Conservation (phyloP, 176 grass and related monocot genomes). For the Saccharum officinarum region DNA sequence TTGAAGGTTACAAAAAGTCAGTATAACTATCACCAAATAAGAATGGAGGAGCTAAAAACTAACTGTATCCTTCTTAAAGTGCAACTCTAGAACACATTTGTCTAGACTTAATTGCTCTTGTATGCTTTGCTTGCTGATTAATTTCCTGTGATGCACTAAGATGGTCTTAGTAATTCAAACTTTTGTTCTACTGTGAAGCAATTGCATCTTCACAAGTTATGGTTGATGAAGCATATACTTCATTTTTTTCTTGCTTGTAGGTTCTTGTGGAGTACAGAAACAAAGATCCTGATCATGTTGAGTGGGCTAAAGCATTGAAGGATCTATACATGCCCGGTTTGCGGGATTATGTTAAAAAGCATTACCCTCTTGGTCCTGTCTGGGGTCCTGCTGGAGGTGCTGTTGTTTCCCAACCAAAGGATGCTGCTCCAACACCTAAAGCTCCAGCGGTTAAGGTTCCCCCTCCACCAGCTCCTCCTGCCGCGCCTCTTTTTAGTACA, state of each 20-base stretch:
- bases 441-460: slow-evolving; percentile 48
- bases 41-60: not conserved
- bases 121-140: slow-evolving; percentile 2
- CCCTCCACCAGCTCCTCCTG: slow-evolving; percentile 65
- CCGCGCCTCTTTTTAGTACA: slow-evolving; percentile 63
- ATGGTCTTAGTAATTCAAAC: slow-evolving; percentile 17
- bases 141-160: not conserved
- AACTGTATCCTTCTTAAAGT: not conserved
- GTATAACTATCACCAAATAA: not conserved
- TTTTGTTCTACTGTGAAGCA: slow-evolving; percentile 1
- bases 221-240: slow-evolving; percentile 11
- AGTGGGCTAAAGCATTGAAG: slow-evolving; percentile 97
- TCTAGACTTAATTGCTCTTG: no score
- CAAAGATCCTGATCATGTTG: slow-evolving; percentile 88
- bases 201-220: not conserved
- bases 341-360: slow-evolving; percentile 91
- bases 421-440: slow-evolving; percentile 64
- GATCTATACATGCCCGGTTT: slow-evolving; percentile 83
- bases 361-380: slow-evolving; percentile 80
- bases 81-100: no score
- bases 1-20: not conserved
- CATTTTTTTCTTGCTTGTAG: slow-evolving; percentile 38
- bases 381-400: slow-evolving; percentile 60
- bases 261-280: slow-evolving; percentile 96
- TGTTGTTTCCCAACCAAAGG: slow-evolving; percentile 46